Evolutionary conservation across 179 eudicot species (phyloP).

Genomic region (Gypsophila paniculata): DNA sequence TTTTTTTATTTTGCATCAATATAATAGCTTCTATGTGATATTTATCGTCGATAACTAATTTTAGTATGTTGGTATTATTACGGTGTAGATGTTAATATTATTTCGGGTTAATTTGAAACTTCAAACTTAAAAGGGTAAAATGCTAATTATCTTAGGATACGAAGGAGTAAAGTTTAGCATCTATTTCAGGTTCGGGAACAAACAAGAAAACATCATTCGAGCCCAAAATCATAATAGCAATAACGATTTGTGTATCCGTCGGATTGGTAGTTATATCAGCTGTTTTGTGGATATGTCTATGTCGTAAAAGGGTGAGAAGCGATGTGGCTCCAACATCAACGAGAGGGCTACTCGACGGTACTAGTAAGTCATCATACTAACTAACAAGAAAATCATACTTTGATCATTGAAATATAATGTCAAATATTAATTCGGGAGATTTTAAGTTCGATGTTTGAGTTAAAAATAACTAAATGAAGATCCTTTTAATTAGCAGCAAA

Average conservation of each 20-base stretch:
- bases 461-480: background rate
- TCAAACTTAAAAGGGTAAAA: too few relatives aligned
- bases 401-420: too few relatives aligned
- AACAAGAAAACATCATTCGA: background rate
- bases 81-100: too few relatives aligned
- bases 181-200: background rate
- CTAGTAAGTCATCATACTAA: background rate
- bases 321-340: background rate
- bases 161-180: too few relatives aligned
- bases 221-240: conserved; percentile 17
- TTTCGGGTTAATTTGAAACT: too few relatives aligned
- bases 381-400: background rate
- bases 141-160: too few relatives aligned
- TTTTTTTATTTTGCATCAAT: too few relatives aligned
- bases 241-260: background rate
- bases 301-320: background rate
- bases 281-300: conserved; percentile 18
- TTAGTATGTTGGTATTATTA: too few relatives aligned
- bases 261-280: conserved; percentile 6
- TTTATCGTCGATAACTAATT: too few relatives aligned
- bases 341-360: background rate
- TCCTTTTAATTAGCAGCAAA: background rate
- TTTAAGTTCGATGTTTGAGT: too few relatives aligned
- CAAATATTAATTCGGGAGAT: too few relatives aligned
- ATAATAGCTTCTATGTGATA: too few relatives aligned